Base-by-base conservation (phyloP, 768 basidiomycete genomes). In the Pholiota microspora region DNA sequence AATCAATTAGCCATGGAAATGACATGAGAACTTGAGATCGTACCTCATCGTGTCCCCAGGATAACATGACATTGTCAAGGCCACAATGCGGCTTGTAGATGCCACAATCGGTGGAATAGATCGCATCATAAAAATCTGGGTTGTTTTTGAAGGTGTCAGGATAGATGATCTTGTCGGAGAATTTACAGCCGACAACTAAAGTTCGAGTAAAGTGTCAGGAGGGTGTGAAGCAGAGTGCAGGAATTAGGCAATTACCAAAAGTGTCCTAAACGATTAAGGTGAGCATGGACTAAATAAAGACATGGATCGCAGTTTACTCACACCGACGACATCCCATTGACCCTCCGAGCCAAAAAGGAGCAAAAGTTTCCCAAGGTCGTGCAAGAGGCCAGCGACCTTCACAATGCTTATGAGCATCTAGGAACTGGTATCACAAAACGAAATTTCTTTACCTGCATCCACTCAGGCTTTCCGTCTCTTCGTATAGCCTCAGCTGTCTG, bases 261-360 rank as follows among this genome's bases (percentile, higher is more conserved):
- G 77, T 77, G 63, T 77, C 76, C 75, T 78, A 57, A 40, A 50
- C 25, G 21, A 21, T 56, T 55, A 60, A 40, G 35, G 35, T 64
- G 24, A 61, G 58, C 28, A 27, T 60, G 34, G 23, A 28, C 45
- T 16, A 23, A 45, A 49, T 42, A 7, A 21, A 31, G 35, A 18
- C 38, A 52, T 42, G 49, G 10, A 45, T 36, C 7, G 29, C 29
- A 61, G 10, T 50, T 42, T 38, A 77, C 77, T 63, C 70, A 89
- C 89, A 47, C 93, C 94, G 24, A 96, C 94, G 46, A 95, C 93
- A 58, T 94, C 93, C 94, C 94, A 96, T 71, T 95, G 93, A 5
- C 93, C 93, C 66, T 91, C 77, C 2, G 90, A 89, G 25, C 85
- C 89, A 66, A 92, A 93, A 59, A 95, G 78, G 67, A 85, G 82